Evolutionary conservation across 2,329 filamentous ascomycete species (phyloP), one percentile per base, ranked within the genome.

Genomic region (Rhytidhysteron rufulum): DNA sequence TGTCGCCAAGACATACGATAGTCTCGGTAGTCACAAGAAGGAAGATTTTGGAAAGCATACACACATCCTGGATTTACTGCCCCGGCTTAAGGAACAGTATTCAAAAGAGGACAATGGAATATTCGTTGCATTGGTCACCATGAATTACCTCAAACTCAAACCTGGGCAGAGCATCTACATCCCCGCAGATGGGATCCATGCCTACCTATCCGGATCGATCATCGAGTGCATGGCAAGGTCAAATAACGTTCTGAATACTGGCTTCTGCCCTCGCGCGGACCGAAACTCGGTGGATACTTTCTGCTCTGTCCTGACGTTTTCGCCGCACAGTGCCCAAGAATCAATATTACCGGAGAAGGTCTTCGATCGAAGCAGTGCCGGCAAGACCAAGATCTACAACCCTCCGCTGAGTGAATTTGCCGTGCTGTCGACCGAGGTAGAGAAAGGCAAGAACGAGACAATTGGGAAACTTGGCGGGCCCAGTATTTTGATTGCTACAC

Each of bases 211-310:
- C 4, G 85, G 85, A 3, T 80, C 88, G 56, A 86, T 88, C 37
- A 79, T 88, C 51, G 85, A 88, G 62, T 88, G 84, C 64, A 88
- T 88, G 85, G 85, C 85, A 2, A 75, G 83, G 6, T 81, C 75
- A 16, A 82, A 88, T 67, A 87, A 88, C 42, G 84, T 89, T 2
- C 70, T 89, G 36, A 86, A 86, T 60, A 80, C 78, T 0, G 85
- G 85, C 0, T 87, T 90, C 69, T 88, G 83, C 50, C 83, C 85
- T 0, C 71, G 71, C 1, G 76, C 79, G 0, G 79, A 86, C 34
- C 73, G 83, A 10, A 76, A 86, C 54, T 79, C 71, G 31, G 69
- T 82, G 18, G 80, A 86, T 15, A 58, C 82, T 20, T 88, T 89
- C 62, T 71, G 71, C 17, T 68, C 75, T 3, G 73, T 77, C 1